Percentiles rank a stretch among this genome's conserved stretches.
phyloP scores from a whole-genome alignment of 1,139 yeast species.

The Hansenula lynferdii region DNA sequence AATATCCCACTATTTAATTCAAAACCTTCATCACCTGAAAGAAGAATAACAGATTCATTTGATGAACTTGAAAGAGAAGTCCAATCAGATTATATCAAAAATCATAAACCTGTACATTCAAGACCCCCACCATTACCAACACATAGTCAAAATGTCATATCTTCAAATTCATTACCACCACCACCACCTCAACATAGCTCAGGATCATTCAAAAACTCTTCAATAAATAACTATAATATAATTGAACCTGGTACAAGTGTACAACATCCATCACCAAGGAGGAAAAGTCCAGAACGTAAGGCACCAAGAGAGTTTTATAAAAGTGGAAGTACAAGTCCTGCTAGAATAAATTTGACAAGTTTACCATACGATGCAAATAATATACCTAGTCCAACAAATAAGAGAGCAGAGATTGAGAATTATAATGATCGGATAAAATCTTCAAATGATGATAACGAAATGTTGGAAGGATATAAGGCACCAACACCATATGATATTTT shows the following conservation, averaged over 20 bases:
- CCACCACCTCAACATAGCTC: constrained; percentile 10
- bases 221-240: constrained; percentile 8
- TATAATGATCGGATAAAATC: constrained; percentile 7
- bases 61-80: constrained; percentile 28
- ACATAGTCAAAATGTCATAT: constrained; percentile 12
- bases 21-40: constrained; percentile 1
- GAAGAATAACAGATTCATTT: constrained; percentile 19
- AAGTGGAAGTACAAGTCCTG: constrained; percentile 14
- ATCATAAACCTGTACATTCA: constrained; percentile 4
- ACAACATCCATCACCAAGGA: constrained; percentile 14
- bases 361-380: constrained; percentile 20
- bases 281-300: constrained; percentile 21
- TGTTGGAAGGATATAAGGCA: constrained; percentile 12
- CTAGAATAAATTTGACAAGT: constrained; percentile 9
- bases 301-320: constrained; percentile 14
- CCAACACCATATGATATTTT: constrained; percentile 19
- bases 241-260: constrained; percentile 14
- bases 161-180: constrained; percentile 11
- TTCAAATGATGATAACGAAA: constrained; percentile 7
- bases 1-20: constrained; percentile 5
- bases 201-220: constrained; percentile 3
- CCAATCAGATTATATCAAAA: constrained; percentile 23
- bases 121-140: constrained; percentile 22
- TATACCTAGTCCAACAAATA: constrained; percentile 6
- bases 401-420: constrained; percentile 4